Evolutionary conservation across 2,329 filamentous ascomycete genomes (phyloP), one percentile per base, ranked within the genome.

Genomic region (Botrytis hyacinthi): DNA sequence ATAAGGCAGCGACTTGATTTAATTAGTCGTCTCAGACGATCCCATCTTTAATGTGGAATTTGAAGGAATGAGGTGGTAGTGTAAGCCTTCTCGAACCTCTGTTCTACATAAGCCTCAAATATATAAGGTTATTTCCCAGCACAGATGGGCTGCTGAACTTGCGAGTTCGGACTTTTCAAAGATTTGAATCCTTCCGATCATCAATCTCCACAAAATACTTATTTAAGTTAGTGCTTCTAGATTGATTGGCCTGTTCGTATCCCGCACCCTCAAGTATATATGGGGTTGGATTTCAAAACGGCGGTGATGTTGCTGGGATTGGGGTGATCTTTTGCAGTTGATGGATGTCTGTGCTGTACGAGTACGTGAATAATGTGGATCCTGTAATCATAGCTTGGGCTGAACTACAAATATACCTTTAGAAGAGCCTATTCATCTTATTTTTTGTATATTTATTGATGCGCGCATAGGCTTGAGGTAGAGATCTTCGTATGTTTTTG

Each of bases 321-420:
- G 42, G 35, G 62, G 32, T 68, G 65, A 68, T 68, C 65, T 40
- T 54, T 46, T 68, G 46, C 35, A 68, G 46, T 40, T 54, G 22
- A 54, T 32, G 26, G 22, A 14, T 68, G 46, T 54, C 65, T 68
- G 65, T 67, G 65, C 65, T 54, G 48, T 68, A 54, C 65, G 48
- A 68, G 65, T 68, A 68, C 65, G 46, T 37, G 46, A 57, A 29
- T 57, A 32, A 29, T 57, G 46, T 68, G 65, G 48, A 54, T 54
- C 44, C 22, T n/a, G 44, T 16, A 12, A 32, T 44, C 20, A n/a
- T 26, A 8, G 22, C 18, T 42, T 8, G 26, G 35, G 65, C 10
- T 37, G 32, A 26, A 22, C 32, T 68, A 54, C 46, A 29, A 54
- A 40, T 40, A 54, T 54, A 54, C 65, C 54, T 68, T 68, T 67